A percentile compares a stretch with the other conserved stretches of the same genome.
phyloP scores from a whole-genome alignment of 73 alveolate genomes.

The Durusdinium trenchii region DNA sequence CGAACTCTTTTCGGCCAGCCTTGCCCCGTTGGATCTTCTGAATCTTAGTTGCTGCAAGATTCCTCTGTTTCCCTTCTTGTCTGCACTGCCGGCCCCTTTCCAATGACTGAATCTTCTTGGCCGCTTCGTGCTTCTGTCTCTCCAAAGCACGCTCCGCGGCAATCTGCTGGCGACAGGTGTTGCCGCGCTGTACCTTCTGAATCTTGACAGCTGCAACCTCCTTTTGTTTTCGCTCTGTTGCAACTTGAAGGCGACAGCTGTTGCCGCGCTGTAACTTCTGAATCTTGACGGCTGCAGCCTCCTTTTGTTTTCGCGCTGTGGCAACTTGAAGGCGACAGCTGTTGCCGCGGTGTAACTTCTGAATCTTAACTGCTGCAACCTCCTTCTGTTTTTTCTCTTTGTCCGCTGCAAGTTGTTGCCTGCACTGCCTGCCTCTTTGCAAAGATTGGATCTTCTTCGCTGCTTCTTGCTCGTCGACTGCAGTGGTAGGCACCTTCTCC shows the following conservation, averaged over 20 bases:
- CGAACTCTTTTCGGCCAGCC: neutral
- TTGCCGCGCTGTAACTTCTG: neutral
- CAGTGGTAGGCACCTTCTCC: neutral
- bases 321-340: conserved; percentile 11
- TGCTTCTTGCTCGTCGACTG: neutral
- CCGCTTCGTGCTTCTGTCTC: neutral
- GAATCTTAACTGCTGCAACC: conserved; percentile 37
- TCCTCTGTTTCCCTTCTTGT: neutral
- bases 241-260: conserved; percentile 25
- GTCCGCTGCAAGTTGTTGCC: conserved; percentile 29
- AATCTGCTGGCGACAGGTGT: conserved; percentile 19
- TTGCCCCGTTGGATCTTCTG: conserved; percentile 65
- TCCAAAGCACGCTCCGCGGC: neutral
- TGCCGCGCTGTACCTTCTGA: conserved; percentile 55
- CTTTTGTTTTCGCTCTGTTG: neutral
- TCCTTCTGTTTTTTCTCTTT: conserved; percentile 3
- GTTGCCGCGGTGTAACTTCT: conserved; percentile 55
- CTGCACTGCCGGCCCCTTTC: conserved; percentile 51
- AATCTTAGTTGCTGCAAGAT: conserved; percentile 40
- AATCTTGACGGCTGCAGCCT: neutral
- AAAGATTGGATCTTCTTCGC: conserved; percentile 49
- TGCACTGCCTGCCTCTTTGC: conserved; percentile 53
- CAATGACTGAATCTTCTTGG: conserved; percentile 25
- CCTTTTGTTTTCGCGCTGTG: conserved; percentile 2
- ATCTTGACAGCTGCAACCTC: conserved; percentile 33